phyloP scores from a whole-genome alignment of 108 stramenopile species.

The Nannochloropsis salina region DNA sequence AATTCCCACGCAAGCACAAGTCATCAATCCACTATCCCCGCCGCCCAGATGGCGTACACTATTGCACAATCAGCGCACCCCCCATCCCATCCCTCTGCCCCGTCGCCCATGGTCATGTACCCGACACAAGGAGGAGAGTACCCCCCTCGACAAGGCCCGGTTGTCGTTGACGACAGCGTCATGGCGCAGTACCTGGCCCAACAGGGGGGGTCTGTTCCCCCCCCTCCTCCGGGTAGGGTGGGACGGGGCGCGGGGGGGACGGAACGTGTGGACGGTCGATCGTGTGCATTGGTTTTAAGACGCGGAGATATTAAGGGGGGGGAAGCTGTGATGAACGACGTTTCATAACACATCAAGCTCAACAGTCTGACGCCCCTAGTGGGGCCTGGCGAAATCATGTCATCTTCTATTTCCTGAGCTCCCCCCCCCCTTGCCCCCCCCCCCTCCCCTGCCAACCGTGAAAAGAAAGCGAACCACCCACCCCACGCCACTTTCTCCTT shows the following conservation, averaged over 20 bases:
- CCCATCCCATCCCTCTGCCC: too few relatives aligned
- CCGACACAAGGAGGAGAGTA: too few relatives aligned
- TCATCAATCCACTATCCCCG: neutral
- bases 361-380: neutral
- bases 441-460: neutral
- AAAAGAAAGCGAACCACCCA: too few relatives aligned
- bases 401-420: neutral
- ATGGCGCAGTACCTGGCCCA: neutral
- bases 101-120: too few relatives aligned
- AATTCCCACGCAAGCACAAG: neutral
- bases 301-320: neutral
- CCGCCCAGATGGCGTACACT: neutral
- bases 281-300: too few relatives aligned
- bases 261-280: too few relatives aligned
- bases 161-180: neutral
- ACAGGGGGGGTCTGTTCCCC: neutral
- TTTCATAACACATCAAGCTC: neutral
- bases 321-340: conserved; percentile 8
- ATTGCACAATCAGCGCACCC: neutral
- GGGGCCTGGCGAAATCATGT: neutral
- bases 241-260: too few relatives aligned
- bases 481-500: neutral
- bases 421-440: neutral
- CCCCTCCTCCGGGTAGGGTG: neutral
- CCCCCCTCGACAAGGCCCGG: neutral